Evolutionary conservation across 139 green algal species (phyloP), one percentile per base, ranked within the genome.

Genomic region (Desmodesmus armatus): DNA sequence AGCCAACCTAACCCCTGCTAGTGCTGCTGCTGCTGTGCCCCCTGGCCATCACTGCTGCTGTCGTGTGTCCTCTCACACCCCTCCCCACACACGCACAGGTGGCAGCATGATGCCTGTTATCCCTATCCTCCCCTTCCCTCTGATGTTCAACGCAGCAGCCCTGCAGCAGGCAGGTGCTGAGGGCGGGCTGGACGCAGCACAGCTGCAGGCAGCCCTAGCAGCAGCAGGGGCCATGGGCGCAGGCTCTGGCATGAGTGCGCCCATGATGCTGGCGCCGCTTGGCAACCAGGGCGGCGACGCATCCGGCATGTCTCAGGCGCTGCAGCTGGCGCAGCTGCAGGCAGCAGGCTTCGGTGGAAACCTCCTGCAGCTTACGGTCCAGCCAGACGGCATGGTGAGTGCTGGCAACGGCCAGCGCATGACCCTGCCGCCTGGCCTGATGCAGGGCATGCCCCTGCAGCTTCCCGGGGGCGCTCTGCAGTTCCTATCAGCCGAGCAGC

Each of bases 61-160:
- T n/a, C n/a, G n/a, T n/a, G n/a, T n/a, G n/a, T n/a, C n/a, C n/a
- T n/a, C n/a, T n/a, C n/a, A n/a, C n/a, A n/a, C n/a, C n/a, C n/a
- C n/a, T n/a, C n/a, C n/a, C n/a, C n/a, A n/a, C n/a, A n/a, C n/a
- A n/a, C n/a, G n/a, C 11, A 69, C 69, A 77, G 69, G 33, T 27
- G 31, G 39, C 76, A 82, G 47, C 76, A 72, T 82, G 76, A 65
- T 82, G 76, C 76, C 76, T 13, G 53, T 82, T 55, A 82, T 82
- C 76, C 76, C 62, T 13, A 40, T 82, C 37, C 76, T 67, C 21
- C 62, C 62, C 27, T 40, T 82, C 6, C 76, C 76, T 5, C 41
- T 82, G 51, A 82, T 82, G 76, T 65, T 82, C 35, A 75, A 75
- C 67, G 9, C 69, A 3, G 39, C 69, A 35, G 51, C 41, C 21